Base-by-base conservation (phyloP, 768 basidiomycete genomes). In the Hygrophorus pudorinus region DNA sequence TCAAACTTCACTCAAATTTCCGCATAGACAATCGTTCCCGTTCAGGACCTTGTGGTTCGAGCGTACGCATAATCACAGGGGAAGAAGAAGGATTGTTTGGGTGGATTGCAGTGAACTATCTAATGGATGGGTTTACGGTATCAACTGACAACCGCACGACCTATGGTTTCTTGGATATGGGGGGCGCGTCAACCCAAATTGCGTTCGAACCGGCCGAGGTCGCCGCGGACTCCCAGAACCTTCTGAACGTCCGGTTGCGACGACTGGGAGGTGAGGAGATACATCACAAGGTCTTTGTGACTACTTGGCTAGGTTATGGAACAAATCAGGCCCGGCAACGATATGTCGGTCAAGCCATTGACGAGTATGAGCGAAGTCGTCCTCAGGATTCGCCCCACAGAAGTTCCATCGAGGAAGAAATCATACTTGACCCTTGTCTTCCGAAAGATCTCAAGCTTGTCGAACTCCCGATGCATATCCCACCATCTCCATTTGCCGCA, bases 131-230 rank as follows among this genome's bases (percentile, higher is more conserved):
- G 1, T 99, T 99, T 56, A 70, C 68, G 6, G 71, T 72, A 8
- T 61, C 63, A 0, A 65, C 61, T 42, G 58, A 73, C 41, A 72
- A 78, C 58, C 74, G 71, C 39, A 88, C 89, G 14, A 97, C 94
- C 3, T 98, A 90, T 56, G 96, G 96, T 4, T 99, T 99, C 62
- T 70, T 99, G 51, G 96, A 99, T 60, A 99, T 98, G 96, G 96
- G 96, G 42, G 94, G 96, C 18, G 96, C 96, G 13, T 97, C 93
- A 11, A 98, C 94, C 6, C 96, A 99, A 62, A 93, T 99, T 49
- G 96, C 96, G 9, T 99, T 98, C 56, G 92, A 97, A 56, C 96
- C 96, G 0, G 74, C 74, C 34, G 60, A 66, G 5, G 81, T 79
- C 46, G 72, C 47, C 63, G 65, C 34, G 48, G 71, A 74, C 44